These are phyloP conservation scores for Sclerotinia trifoliorum DNA, from an alignment of 2,329 filamentous ascomycete species.

Conservation along the genomic window DNA sequence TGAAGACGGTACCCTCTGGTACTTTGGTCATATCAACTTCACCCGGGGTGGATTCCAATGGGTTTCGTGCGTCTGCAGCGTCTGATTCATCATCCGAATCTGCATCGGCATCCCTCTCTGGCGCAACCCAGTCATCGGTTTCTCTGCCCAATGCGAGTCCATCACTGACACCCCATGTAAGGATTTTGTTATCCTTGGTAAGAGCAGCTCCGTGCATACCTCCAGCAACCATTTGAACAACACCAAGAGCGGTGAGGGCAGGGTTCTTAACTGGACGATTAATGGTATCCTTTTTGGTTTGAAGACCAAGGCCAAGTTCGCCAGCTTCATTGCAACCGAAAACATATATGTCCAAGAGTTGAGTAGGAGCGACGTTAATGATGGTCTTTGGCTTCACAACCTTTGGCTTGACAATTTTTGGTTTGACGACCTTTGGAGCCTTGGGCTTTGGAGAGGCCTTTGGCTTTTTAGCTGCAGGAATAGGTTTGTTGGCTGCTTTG, in stretches of 20 bases:
- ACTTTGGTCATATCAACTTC: slow-evolving; percentile 62
- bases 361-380: slow-evolving; percentile 61
- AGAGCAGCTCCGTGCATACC: slow-evolving; percentile 79
- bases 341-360: slow-evolving; percentile 70
- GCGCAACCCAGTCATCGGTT: slow-evolving; percentile 63
- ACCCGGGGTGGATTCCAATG: slow-evolving; percentile 42
- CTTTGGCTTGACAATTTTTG: slow-evolving; percentile 13
- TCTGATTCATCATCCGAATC: slow-evolving; percentile 48
- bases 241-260: slow-evolving; percentile 57
- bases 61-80: slow-evolving; percentile 61
- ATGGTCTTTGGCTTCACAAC: slow-evolving; percentile 19
- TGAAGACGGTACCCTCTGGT: slow-evolving; percentile 52
- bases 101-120: slow-evolving; percentile 51
- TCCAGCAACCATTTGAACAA: slow-evolving; percentile 74
- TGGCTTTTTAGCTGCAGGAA: not conserved
- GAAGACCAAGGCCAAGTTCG: slow-evolving; percentile 74
- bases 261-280: slow-evolving; percentile 70
- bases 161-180: slow-evolving; percentile 86
- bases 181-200: slow-evolving; percentile 74
- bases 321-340: slow-evolving; percentile 76
- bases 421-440: slow-evolving; percentile 11
- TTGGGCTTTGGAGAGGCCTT: slow-evolving; percentile 17
- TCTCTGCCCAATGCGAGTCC: slow-evolving; percentile 76
- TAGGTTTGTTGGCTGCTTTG: slow-evolving; percentile 5
- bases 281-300: slow-evolving; percentile 65